Evolutionary conservation across 1,139 yeast species (phyloP).

Genomic region (Sugiyamaella castrensis): DNA sequence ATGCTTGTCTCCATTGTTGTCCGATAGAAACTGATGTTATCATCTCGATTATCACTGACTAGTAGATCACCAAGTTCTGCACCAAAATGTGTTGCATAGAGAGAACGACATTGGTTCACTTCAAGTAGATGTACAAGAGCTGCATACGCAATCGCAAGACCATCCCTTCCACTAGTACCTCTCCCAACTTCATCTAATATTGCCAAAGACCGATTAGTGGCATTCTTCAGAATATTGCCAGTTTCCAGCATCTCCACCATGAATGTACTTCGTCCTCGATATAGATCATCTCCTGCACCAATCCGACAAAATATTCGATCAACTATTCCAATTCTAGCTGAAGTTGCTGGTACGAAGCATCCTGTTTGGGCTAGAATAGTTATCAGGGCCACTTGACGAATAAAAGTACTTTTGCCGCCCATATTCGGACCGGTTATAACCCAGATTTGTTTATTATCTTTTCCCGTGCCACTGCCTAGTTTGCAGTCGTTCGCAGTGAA

Average conservation of each 20-base stretch:
- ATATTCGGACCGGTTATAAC: slow-evolving; percentile 93
- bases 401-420: slow-evolving; percentile 95
- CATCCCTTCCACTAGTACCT: slow-evolving; percentile 89
- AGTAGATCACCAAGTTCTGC: slow-evolving; percentile 53
- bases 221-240: slow-evolving; percentile 68
- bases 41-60: slow-evolving; percentile 23
- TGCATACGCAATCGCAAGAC: slow-evolving; percentile 86
- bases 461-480: slow-evolving; percentile 24
- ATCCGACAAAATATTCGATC: slow-evolving; percentile 80
- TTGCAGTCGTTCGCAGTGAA: slow-evolving; percentile 68
- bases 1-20: slow-evolving; percentile 22
- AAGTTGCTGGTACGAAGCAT: slow-evolving; percentile 75
- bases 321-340: slow-evolving; percentile 72
- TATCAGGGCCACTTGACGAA: slow-evolving; percentile 84
- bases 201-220: slow-evolving; percentile 75
- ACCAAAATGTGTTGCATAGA: slow-evolving; percentile 95
- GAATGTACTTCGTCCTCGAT: slow-evolving; percentile 83
- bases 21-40: slow-evolving; percentile 24
- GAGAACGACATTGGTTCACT: slow-evolving; percentile 63
- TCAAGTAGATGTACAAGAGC: slow-evolving; percentile 58
- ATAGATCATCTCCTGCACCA: slow-evolving; percentile 90
- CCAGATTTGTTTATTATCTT: slow-evolving; percentile 48
- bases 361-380: slow-evolving; percentile 91
- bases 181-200: slow-evolving; percentile 95
- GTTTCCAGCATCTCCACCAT: slow-evolving; percentile 99